phyloP scores from a whole-genome alignment of 805 yeast species.

The Teunomyces tritomae region DNA sequence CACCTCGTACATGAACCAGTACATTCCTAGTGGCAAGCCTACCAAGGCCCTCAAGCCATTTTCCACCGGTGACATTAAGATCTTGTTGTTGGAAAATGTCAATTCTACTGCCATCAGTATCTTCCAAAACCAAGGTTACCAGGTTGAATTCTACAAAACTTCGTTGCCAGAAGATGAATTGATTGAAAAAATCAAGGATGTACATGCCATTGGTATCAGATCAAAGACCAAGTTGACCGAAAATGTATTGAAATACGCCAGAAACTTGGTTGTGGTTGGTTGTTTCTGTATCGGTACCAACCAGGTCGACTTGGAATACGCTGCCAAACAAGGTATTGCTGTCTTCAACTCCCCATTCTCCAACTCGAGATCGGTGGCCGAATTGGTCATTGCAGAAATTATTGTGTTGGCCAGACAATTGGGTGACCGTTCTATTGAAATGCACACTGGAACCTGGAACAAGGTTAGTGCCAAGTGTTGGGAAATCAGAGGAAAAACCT shows the following conservation, averaged over 20 bases:
- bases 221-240: conserved; percentile 90
- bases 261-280: conserved; percentile 85
- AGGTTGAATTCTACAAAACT: conserved; percentile 89
- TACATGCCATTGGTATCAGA: conserved; percentile 97
- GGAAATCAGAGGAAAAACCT: conserved; percentile 98
- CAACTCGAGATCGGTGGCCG: conserved; percentile 97
- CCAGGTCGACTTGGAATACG: conserved; percentile 90
- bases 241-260: conserved; percentile 78
- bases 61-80: conserved; percentile 91
- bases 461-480: conserved; percentile 93
- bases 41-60: conserved; percentile 86
- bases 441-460: conserved; percentile 98
- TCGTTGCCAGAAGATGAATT: conserved; percentile 90
- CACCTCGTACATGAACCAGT: conserved; percentile 65
- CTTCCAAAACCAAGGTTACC: conserved; percentile 88
- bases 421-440: conserved; percentile 93
- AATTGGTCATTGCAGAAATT: conserved; percentile 92
- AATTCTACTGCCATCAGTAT: conserved; percentile 88
- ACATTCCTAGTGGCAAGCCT: conserved; percentile 46
- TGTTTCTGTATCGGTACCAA: conserved; percentile 99
- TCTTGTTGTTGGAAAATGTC: conserved; percentile 87
- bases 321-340: conserved; percentile 90
- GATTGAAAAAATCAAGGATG: conserved; percentile 88
- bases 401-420: conserved; percentile 92
- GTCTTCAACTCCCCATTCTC: conserved; percentile 99